Evolutionary conservation across 2,329 filamentous ascomycete species (phyloP).

Genomic region (Diaporthe longicolla): DNA sequence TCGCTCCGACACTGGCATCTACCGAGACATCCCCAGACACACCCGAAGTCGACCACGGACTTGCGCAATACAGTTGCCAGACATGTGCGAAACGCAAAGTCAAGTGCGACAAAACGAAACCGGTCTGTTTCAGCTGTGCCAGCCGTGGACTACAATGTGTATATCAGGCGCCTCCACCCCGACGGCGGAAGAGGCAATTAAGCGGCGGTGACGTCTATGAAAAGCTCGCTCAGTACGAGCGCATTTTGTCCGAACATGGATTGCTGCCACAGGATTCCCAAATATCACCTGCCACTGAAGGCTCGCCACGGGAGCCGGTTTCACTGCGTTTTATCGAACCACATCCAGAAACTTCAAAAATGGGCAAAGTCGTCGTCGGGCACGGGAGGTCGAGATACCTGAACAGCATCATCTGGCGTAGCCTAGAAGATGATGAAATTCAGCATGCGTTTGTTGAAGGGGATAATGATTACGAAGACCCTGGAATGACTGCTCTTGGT

Average conservation of each 20-base stretch:
- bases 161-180: slow-evolving; percentile 56
- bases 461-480: slow-evolving; percentile 47
- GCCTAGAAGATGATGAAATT: slow-evolving; percentile 48
- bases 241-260: slow-evolving; percentile 53
- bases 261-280: slow-evolving; percentile 46
- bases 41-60: background rate
- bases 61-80: slow-evolving; percentile 47
- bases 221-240: slow-evolving; percentile 56
- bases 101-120: slow-evolving; percentile 49
- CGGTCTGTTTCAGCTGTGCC: slow-evolving; percentile 39
- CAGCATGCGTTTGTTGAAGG: slow-evolving; percentile 45
- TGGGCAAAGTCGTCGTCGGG: slow-evolving; percentile 46
- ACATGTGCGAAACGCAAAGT: slow-evolving; percentile 50
- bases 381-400: slow-evolving; percentile 59
- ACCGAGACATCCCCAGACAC: background rate
- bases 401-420: slow-evolving; percentile 52
- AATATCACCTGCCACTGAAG: background rate
- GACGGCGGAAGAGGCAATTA: slow-evolving; percentile 55
- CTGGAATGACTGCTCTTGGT: slow-evolving; percentile 45
- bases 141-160: slow-evolving; percentile 49
- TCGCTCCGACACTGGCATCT: no score
- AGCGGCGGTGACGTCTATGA: slow-evolving; percentile 51
- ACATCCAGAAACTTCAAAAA: background rate
- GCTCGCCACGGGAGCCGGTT: slow-evolving; percentile 29
- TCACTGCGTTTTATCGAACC: slow-evolving; percentile 34